Conservation (phyloP, 805 yeast species). For the Kodamaea restingae region DNA sequence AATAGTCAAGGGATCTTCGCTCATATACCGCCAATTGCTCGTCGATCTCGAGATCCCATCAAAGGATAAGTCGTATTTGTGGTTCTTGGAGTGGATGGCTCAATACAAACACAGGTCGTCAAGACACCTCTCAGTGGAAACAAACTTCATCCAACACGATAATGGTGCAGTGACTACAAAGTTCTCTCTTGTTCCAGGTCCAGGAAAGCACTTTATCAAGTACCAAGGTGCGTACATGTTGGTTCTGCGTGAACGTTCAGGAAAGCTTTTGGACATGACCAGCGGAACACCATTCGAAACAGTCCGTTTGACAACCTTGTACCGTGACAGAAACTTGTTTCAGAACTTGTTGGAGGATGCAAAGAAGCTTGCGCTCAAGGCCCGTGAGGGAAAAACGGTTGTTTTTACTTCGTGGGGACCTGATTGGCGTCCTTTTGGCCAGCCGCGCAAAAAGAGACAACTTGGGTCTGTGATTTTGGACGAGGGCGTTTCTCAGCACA, state of each 20-base stretch:
- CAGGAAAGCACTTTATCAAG: slow-evolving; percentile 85
- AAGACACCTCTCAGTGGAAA: slow-evolving; percentile 86
- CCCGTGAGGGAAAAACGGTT: slow-evolving; percentile 91
- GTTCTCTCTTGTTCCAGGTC: slow-evolving; percentile 93
- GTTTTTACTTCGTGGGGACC: slow-evolving; percentile 95
- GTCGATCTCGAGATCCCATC: slow-evolving; percentile 93
- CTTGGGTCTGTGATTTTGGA: slow-evolving; percentile 86
- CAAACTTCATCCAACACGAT: slow-evolving; percentile 81
- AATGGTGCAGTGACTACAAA: slow-evolving; percentile 87
- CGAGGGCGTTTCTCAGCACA: slow-evolving; percentile 60
- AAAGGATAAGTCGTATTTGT: slow-evolving; percentile 85
- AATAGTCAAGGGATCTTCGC: slow-evolving; percentile 54
- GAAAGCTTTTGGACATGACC: slow-evolving; percentile 80
- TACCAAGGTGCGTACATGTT: slow-evolving; percentile 86
- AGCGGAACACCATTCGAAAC: slow-evolving; percentile 95
- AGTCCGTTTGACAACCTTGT: slow-evolving; percentile 86
- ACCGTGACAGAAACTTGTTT: slow-evolving; percentile 72
- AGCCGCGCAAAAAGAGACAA: slow-evolving; percentile 82
- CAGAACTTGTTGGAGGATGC: slow-evolving; percentile 76
- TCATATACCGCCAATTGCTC: slow-evolving; percentile 75
- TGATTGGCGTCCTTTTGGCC: slow-evolving; percentile 98
- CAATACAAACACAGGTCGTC: slow-evolving; percentile 69
- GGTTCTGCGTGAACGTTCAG: slow-evolving; percentile 86
- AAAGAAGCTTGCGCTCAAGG: slow-evolving; percentile 70
- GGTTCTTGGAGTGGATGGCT: slow-evolving; percentile 98